A percentile compares a stretch with the other conserved stretches of the same genome.
Conservation (phyloP, 805 yeast species). For the Cyberlindnera meyerae region DNA sequence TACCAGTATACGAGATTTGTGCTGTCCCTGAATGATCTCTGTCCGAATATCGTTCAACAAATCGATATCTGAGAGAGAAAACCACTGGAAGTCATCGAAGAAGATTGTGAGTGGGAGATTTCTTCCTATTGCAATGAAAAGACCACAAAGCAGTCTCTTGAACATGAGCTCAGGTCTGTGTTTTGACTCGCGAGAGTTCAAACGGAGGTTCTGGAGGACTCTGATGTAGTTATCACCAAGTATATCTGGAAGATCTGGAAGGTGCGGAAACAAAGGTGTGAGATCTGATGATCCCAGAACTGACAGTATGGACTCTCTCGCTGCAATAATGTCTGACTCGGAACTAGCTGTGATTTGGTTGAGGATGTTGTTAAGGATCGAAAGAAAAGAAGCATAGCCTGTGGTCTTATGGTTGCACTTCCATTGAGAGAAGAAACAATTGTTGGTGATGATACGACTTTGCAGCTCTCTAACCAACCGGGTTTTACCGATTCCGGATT, state of each 20-base stretch:
- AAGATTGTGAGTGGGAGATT: constrained; percentile 39
- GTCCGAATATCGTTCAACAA: constrained; percentile 25
- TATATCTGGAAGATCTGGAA: constrained; percentile 41
- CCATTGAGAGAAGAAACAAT: constrained; percentile 27
- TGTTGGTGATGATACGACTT: constrained; percentile 30
- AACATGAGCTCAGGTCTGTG: constrained; percentile 35
- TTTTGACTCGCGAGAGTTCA: constrained; percentile 18
- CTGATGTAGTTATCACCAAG: constrained; percentile 38
- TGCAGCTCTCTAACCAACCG: constrained; percentile 36
- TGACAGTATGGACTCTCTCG: constrained; percentile 37
- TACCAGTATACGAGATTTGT: constrained; percentile 24
- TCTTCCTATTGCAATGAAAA: constrained; percentile 37
- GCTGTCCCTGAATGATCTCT: constrained; percentile 22
- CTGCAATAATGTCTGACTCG: constrained; percentile 30
- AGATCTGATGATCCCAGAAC: constrained; percentile 37
- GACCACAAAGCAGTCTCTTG: constrained; percentile 37
- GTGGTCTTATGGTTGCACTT: constrained; percentile 29
- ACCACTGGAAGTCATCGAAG: constrained; percentile 44
- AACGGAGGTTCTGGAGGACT: constrained; percentile 17
- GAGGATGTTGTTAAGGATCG: constrained; percentile 35
- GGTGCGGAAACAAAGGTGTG: constrained; percentile 33
- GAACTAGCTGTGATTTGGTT: constrained; percentile 38
- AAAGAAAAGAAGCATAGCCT: constrained; percentile 33
- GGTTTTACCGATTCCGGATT: constrained; percentile 43
- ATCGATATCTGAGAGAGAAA: constrained; percentile 29